Conservation (phyloP, 2,329 filamentous ascomycete species). For the Delphinella strobiligena region DNA sequence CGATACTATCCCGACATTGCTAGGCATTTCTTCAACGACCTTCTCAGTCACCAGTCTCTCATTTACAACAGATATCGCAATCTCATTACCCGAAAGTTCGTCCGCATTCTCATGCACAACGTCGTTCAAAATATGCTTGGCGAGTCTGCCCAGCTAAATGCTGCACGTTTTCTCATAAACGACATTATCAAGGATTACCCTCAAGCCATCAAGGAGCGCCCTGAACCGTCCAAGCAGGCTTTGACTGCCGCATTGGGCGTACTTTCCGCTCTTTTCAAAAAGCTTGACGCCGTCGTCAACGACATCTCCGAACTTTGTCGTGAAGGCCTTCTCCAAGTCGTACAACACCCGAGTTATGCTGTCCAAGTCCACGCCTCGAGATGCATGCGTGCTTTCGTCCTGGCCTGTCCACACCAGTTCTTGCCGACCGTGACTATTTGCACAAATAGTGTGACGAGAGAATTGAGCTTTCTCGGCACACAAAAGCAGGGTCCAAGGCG, state of each 20-base stretch:
- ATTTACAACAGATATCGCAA: slow-evolving; percentile 78
- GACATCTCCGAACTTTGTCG: slow-evolving; percentile 70
- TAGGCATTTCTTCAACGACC: slow-evolving; percentile 65
- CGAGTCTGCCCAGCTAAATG: slow-evolving; percentile 77
- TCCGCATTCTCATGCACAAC: slow-evolving; percentile 73
- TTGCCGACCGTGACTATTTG: slow-evolving; percentile 86
- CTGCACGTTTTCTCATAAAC: slow-evolving; percentile 71
- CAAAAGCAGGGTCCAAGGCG: slow-evolving; percentile 67
- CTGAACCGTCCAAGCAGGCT: slow-evolving; percentile 79
- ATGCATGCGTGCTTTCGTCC: slow-evolving; percentile 74
- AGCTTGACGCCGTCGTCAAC: slow-evolving; percentile 70
- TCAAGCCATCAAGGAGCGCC: slow-evolving; percentile 71
- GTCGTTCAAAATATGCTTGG: slow-evolving; percentile 74
- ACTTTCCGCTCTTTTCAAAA: slow-evolving; percentile 63
- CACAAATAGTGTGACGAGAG: slow-evolving; percentile 86
- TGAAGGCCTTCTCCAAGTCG: slow-evolving; percentile 76
- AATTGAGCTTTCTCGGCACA: slow-evolving; percentile 64
- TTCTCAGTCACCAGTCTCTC: slow-evolving; percentile 66
- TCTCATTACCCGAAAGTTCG: slow-evolving; percentile 71
- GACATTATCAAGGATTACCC: slow-evolving; percentile 90
- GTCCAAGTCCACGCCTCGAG: slow-evolving; percentile 84
- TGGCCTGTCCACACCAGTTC: slow-evolving; percentile 85
- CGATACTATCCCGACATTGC: slow-evolving; percentile 70
- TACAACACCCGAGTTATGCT: slow-evolving; percentile 91
- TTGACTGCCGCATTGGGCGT: slow-evolving; percentile 70